These are phyloP conservation scores for Sporothrix inflata DNA, from an alignment of 2,329 filamentous ascomycete species.

Conservation along the genomic window DNA sequence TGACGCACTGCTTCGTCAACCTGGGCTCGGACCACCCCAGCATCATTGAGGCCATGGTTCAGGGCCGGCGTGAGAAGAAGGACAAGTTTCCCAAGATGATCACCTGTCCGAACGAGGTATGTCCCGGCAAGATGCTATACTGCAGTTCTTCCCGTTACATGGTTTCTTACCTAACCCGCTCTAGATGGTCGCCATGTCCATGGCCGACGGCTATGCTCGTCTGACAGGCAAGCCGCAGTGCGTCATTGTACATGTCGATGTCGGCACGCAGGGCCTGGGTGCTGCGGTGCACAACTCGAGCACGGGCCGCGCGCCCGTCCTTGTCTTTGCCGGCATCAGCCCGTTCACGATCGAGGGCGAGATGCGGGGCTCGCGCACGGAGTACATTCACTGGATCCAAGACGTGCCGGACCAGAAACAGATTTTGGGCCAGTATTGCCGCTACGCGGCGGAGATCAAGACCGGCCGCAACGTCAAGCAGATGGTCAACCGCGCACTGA, in stretches of 20 bases:
- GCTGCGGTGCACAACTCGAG: slow-evolving; percentile 74
- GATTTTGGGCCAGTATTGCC: slow-evolving; percentile 79
- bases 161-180: background rate
- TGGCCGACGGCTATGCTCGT: slow-evolving; percentile 74
- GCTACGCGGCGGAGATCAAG: slow-evolving; percentile 82
- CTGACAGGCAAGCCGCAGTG: slow-evolving; percentile 68
- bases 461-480: slow-evolving; percentile 85
- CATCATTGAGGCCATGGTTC: slow-evolving; percentile 76
- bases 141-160: too few species aligned
- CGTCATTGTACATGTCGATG: slow-evolving; percentile 74
- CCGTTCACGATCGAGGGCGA: slow-evolving; percentile 51
- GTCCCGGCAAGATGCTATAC: background rate
- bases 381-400: slow-evolving; percentile 50
- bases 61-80: slow-evolving; percentile 66
- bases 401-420: slow-evolving; percentile 43
- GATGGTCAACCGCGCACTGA: slow-evolving; percentile 81
- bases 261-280: slow-evolving; percentile 72
- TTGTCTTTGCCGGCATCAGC: slow-evolving; percentile 49
- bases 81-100: slow-evolving; percentile 67
- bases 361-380: slow-evolving; percentile 46
- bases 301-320: slow-evolving; percentile 67
- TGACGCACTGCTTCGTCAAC: slow-evolving; percentile 63
- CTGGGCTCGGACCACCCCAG: slow-evolving; percentile 67
- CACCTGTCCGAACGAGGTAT: slow-evolving; percentile 73
- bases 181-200: slow-evolving; percentile 75